phyloP scores from a whole-genome alignment of 2,329 filamentous ascomycete genomes.

The Colletotrichum chlorophyti region DNA sequence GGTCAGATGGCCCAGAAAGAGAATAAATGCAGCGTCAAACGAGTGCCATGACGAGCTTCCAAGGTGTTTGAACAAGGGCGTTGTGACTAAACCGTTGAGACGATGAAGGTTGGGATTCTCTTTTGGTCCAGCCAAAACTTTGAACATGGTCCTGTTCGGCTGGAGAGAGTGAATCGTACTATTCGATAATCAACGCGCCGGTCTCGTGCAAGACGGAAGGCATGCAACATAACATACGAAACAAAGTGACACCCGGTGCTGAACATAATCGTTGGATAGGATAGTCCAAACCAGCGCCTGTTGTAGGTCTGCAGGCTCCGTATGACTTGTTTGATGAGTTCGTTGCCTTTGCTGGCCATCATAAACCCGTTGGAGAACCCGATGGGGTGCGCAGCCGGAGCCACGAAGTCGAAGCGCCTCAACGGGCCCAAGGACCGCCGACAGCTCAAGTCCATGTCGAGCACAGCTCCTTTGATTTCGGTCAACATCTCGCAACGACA shows the following conservation, averaged over 20 bases:
- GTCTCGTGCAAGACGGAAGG: neutral
- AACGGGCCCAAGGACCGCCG: conserved; percentile 45
- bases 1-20: neutral
- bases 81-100: conserved; percentile 46
- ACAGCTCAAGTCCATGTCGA: conserved; percentile 47
- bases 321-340: conserved; percentile 42
- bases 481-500: neutral
- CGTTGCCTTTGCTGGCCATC: conserved; percentile 43
- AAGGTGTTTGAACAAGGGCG: conserved; percentile 48
- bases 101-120: conserved; percentile 39
- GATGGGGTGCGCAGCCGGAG: conserved; percentile 46
- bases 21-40: conserved; percentile 39
- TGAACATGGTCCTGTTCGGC: conserved; percentile 37
- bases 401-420: conserved; percentile 47
- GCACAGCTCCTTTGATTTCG: conserved; percentile 26
- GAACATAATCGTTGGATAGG: conserved; percentile 50
- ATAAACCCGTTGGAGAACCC: conserved; percentile 51
- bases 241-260: conserved; percentile 50
- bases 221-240: conserved; percentile 36
- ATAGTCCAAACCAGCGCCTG: conserved; percentile 45
- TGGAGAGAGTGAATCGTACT: conserved; percentile 47
- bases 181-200: neutral
- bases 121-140: conserved; percentile 42
- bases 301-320: conserved; percentile 42
- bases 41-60: conserved; percentile 51